A percentile compares a stretch with the other conserved stretches of the same genome.
phyloP scores from a whole-genome alignment of 2,329 filamentous ascomycete genomes.

The Sporothrix sp. region DNA sequence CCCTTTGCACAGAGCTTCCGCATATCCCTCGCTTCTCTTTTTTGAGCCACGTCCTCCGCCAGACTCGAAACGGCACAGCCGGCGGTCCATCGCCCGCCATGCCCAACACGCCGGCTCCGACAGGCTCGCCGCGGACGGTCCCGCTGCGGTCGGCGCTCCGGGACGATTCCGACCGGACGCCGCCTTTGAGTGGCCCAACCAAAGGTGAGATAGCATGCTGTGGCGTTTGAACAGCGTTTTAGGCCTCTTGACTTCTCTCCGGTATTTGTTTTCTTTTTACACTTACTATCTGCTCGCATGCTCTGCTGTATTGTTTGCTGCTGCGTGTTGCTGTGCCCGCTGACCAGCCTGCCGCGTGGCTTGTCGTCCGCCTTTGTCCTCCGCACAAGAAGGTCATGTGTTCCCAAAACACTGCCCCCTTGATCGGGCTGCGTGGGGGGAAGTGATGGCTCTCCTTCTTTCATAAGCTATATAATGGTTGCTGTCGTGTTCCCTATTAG shows the following conservation, averaged over 20 bases:
- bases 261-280: not conserved
- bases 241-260: not conserved
- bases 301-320: not conserved
- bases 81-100: constrained; percentile 11
- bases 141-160: constrained; percentile 33
- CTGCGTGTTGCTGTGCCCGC: too few species aligned
- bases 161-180: constrained; percentile 18
- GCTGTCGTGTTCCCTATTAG: not conserved
- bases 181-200: constrained; percentile 9
- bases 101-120: constrained; percentile 7
- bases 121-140: constrained; percentile 15
- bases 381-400: not conserved
- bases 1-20: not conserved
- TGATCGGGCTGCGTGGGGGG: not conserved
- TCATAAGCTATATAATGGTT: not conserved
- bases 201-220: constrained; percentile 16
- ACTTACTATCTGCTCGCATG: not conserved
- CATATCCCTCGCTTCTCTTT: not conserved
- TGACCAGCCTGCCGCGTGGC: too few species aligned
- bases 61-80: not conserved
- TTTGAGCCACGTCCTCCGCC: not conserved
- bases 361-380: not conserved
- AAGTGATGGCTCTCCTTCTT: not conserved
- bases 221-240: not conserved
- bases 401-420: too few species aligned